Percentiles rank a stretch among this genome's conserved stretches.
phyloP scores from a whole-genome alignment of 345 rosid genomes.

The Hibiscus syriacus region DNA sequence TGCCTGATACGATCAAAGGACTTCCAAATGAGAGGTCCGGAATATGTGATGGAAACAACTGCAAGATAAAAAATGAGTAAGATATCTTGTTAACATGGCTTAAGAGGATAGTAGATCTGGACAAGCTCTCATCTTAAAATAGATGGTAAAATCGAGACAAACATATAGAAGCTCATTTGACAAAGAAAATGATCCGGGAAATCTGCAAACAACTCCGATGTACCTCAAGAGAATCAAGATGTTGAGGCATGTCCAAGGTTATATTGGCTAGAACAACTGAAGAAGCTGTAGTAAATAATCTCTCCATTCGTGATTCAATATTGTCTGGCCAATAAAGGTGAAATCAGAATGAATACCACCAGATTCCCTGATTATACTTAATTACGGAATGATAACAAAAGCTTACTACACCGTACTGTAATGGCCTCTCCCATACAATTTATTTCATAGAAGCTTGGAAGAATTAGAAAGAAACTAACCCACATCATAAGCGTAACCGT shows the following conservation, averaged over 20 bases:
- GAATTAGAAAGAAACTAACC: constrained; percentile 26
- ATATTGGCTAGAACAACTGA: constrained; percentile 53
- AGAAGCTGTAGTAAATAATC: constrained; percentile 43
- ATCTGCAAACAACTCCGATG: constrained; percentile 1
- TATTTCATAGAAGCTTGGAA: neutral
- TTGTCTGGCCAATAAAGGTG: constrained; percentile 46
- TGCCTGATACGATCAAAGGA: constrained; percentile 63
- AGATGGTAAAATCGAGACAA: neutral
- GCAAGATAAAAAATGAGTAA: constrained; percentile 19
- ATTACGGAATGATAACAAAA: neutral
- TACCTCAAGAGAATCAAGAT: constrained; percentile 74
- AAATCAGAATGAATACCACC: neutral
- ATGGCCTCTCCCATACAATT: too few relatives aligned
- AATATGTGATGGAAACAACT: constrained; percentile 47
- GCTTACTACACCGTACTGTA: neutral
- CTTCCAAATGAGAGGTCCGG: constrained; percentile 63
- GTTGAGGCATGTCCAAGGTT: constrained; percentile 34
- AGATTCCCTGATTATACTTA: neutral
- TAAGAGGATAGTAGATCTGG: neutral
- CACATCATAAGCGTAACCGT: constrained; percentile 56
- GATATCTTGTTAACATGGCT: constrained; percentile 3
- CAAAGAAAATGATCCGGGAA: neutral
- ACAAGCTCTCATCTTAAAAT: neutral
- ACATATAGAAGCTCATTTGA: neutral
- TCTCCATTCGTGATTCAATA: constrained; percentile 48